Base-by-base conservation (phyloP, 2,329 filamentous ascomycete genomes). In the Colletotrichum echinochloae region DNA sequence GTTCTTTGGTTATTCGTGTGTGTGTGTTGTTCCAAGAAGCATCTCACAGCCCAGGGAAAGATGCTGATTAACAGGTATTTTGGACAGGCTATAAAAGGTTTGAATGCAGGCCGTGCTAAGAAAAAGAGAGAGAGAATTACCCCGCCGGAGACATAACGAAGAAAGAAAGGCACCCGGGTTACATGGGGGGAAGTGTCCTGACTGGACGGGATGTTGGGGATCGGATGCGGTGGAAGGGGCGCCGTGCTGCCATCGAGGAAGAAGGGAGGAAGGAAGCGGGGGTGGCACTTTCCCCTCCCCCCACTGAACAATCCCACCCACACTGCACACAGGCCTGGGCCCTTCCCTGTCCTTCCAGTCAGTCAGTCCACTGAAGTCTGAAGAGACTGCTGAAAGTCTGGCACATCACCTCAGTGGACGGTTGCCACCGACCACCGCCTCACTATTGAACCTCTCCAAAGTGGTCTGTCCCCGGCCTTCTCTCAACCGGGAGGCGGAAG, bases 61-160 rank as follows among this genome's bases (percentile, higher is more conserved):
- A 48, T 54, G 33, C 55, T 70, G 48, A 56, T 48, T 9, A 55
- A 48, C 39, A 44, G 14, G 39, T 55, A 37, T n/a, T 26, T n/a
- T 12, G 6, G 16, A 11, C 23, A 56, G 54, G 57, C 57, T 37
- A 9, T 20, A 23, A 37, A 51, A 51, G 33, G 59, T 28, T 33
- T 48, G 26, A n/a, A 28, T 60, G n/a, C 11, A 49, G 30, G 28
- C 35, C 1, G 33, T 2, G 23, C 44, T n/a, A 33, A 14, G 2
- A 28, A 35, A 35, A 26, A 46, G 20, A 46, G 20, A 49, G 39
- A 46, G 33, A 68, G 9, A 4, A 26, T 11, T 62, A 70, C 64
- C 67, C 67, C 52, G 64, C 67, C 57, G 46, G 67, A 70, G 51
- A 59, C 64, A 63, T 48, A 65, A 37, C 44, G n/a, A 51, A 52